Percentiles rank a stretch among this genome's conserved stretches.
Evolutionary conservation across 345 rosid species (phyloP).

Genomic region (Dovyalis caffra): DNA sequence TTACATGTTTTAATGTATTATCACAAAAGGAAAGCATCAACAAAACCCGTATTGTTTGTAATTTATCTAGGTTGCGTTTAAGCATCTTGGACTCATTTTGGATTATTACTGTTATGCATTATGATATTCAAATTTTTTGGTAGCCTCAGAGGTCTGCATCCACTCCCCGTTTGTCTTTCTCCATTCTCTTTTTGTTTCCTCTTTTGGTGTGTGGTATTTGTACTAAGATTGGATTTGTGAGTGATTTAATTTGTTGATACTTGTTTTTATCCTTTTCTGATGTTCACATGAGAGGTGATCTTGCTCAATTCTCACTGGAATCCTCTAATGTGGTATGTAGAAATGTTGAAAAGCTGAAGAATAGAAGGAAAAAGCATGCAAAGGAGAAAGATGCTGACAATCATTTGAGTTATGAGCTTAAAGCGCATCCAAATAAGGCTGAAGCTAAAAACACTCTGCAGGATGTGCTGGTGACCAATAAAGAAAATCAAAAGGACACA

Average conservation of each 20-base stretch:
- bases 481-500: background rate
- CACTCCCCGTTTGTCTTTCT: no score
- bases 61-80: background rate
- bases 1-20: background rate
- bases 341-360: background rate
- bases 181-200: no score
- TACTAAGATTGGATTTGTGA: background rate
- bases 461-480: background rate
- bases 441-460: background rate
- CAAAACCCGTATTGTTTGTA: no score
- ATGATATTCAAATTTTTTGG: no score
- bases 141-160: no score
- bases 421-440: slow-evolving; percentile 2
- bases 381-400: slow-evolving; percentile 1
- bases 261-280: no score
- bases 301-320: no score
- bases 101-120: background rate
- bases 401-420: background rate
- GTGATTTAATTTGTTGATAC: no score
- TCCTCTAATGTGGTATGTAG: background rate
- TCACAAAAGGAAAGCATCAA: background rate
- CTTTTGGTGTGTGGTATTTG: background rate
- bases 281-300: no score
- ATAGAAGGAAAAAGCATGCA: background rate
- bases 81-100: background rate